Evolutionary conservation across 192 early-diverging fungal species (phyloP).

Genomic region (Gaertneriomyces sp.): DNA sequence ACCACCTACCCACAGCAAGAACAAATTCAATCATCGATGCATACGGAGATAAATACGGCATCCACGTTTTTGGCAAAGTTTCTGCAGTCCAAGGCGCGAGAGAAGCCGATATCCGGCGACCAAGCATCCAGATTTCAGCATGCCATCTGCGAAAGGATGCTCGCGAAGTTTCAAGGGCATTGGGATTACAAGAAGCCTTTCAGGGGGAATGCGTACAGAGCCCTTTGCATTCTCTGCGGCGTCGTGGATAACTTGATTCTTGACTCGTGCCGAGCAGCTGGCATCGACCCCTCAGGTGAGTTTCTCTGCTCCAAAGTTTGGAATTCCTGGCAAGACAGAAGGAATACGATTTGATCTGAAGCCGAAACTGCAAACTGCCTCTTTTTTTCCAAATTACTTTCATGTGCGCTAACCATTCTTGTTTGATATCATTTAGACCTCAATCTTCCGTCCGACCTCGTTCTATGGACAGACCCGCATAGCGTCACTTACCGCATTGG

Average conservation of each 20-base stretch:
- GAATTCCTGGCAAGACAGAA: not conserved
- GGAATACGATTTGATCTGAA: not conserved
- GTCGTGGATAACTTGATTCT: slow-evolving; percentile 58
- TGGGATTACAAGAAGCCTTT: slow-evolving; percentile 67
- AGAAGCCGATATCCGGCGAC: not conserved
- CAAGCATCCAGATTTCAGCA: slow-evolving; percentile 38
- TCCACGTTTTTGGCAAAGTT: slow-evolving; percentile 21
- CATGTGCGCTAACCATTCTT: not conserved
- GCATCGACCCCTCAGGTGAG: slow-evolving; percentile 8
- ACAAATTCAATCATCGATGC: slow-evolving; percentile 7
- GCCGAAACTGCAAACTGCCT: not conserved
- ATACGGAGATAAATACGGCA: slow-evolving; percentile 21
- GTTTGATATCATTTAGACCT: slow-evolving; percentile 1
- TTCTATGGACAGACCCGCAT: slow-evolving; percentile 36
- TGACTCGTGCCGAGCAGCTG: slow-evolving; percentile 27
- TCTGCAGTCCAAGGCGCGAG: slow-evolving; percentile 14
- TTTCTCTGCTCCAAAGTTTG: not conserved
- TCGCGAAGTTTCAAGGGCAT: slow-evolving; percentile 62
- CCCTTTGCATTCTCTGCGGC: slow-evolving; percentile 67
- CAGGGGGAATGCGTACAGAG: slow-evolving; percentile 71
- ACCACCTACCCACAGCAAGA: not conserved
- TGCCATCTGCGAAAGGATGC: slow-evolving; percentile 51
- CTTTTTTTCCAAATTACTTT: not conserved
- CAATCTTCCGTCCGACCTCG: slow-evolving; percentile 32
- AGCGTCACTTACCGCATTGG: slow-evolving; percentile 31